These are phyloP conservation scores for Nicotiana undulata DNA, from an alignment of 257 asterid species.

Conservation along the genomic window DNA sequence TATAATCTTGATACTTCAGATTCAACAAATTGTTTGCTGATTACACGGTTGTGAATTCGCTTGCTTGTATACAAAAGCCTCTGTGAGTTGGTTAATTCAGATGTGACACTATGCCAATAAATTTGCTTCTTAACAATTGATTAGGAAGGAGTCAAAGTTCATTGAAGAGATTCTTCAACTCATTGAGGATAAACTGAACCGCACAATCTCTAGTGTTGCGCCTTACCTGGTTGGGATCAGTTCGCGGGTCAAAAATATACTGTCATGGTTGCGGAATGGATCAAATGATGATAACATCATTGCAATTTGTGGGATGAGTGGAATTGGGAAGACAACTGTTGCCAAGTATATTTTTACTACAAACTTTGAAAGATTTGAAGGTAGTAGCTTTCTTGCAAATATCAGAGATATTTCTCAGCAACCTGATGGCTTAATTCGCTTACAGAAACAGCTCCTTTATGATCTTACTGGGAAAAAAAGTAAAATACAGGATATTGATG, in stretches of 20 bases:
- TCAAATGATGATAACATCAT: not conserved
- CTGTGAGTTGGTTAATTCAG: not conserved
- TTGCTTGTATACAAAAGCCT: not conserved
- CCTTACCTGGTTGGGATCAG: slow-evolving; percentile 7
- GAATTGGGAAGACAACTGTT: slow-evolving; percentile 3
- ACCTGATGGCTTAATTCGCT: not conserved
- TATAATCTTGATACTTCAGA: not conserved
- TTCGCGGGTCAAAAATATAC: not conserved
- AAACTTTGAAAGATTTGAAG: not conserved
- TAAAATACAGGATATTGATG: not conserved
- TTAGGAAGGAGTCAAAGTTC: not conserved
- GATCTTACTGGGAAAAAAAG: not conserved
- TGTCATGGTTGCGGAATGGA: not conserved
- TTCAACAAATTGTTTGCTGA: not conserved
- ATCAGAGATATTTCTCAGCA: slow-evolving; percentile 4
- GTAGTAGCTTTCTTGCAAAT: slow-evolving; percentile 2
- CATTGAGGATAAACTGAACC: not conserved
- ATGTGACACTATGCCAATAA: not conserved
- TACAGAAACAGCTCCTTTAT: slow-evolving; percentile 7
- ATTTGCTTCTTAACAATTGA: not conserved
- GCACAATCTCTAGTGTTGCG: not conserved
- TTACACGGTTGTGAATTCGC: not conserved
- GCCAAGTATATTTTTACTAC: slow-evolving; percentile 3
- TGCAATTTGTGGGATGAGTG: slow-evolving; percentile 5
- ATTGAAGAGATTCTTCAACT: not conserved